A percentile compares a stretch with the other conserved stretches of the same genome.
phyloP scores from a whole-genome alignment of 441 rosid species.

The Gossypium schwendimanii region DNA sequence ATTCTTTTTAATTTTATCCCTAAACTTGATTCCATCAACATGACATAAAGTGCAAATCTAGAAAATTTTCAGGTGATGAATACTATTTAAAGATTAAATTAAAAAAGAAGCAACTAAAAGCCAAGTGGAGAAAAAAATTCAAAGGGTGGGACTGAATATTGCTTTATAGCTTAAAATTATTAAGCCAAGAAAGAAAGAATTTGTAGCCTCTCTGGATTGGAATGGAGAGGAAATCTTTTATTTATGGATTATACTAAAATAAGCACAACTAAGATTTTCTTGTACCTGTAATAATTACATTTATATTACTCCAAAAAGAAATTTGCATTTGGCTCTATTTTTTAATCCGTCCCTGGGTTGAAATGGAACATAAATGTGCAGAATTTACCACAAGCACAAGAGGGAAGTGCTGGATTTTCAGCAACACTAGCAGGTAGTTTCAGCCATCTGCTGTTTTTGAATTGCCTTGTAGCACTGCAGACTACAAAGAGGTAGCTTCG shows the following conservation, averaged over 20 bases:
- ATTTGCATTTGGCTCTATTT: neutral
- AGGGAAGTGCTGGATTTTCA: neutral
- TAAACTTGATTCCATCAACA: too few species aligned
- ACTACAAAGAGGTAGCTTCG: conserved; percentile 84
- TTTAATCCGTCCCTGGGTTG: neutral
- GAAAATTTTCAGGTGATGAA: too few species aligned
- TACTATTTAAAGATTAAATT: too few species aligned
- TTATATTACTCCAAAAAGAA: neutral
- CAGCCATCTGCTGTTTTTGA: conserved; percentile 33
- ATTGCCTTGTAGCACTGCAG: conserved; percentile 81
- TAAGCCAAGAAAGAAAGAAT: too few species aligned
- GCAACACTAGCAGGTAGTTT: conserved; percentile 26
- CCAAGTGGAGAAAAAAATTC: too few species aligned
- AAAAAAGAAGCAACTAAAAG: too few species aligned
- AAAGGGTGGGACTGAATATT: too few species aligned
- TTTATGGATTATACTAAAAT: neutral
- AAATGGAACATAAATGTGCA: conserved; percentile 5
- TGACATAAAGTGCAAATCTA: too few species aligned
- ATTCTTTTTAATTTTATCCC: too few species aligned
- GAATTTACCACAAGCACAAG: conserved; percentile 3
- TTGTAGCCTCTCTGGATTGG: too few species aligned
- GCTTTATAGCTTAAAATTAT: too few species aligned
- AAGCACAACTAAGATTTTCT: neutral
- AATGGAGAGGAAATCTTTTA: neutral
- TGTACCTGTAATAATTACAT: neutral